Conservation (phyloP, 805 yeast species). For the Candida khao-thaluensis region DNA sequence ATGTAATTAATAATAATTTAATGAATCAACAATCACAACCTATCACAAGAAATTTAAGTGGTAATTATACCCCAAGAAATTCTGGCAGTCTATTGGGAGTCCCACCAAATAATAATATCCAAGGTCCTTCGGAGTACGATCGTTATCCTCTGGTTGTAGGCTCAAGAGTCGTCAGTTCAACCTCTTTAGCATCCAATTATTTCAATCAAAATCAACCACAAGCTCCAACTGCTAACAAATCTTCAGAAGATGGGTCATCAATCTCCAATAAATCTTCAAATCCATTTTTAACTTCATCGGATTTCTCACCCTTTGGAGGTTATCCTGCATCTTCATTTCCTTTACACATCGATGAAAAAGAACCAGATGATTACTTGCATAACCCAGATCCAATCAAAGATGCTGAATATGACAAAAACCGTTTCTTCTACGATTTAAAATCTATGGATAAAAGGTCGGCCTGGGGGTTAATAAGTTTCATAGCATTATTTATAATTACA, state of each 20-base stretch:
- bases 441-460: constrained; percentile 61
- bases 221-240: constrained; percentile 7
- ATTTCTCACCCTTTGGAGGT: constrained; percentile 92
- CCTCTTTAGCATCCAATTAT: constrained; percentile 28
- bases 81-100: constrained; percentile 8
- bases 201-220: constrained; percentile 11
- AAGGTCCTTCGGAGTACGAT: constrained; percentile 59
- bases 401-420: constrained; percentile 74
- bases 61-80: constrained; percentile 6
- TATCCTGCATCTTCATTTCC: constrained; percentile 94
- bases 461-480: constrained; percentile 61
- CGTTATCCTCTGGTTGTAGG: constrained; percentile 65
- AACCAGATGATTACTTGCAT: constrained; percentile 91
- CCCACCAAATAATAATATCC: constrained; percentile 19
- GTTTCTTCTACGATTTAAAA: constrained; percentile 64
- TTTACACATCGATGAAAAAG: constrained; percentile 85
- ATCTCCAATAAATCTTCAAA: constrained; percentile 21
- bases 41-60: constrained; percentile 8
- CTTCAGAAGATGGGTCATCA: constrained; percentile 22
- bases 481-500: constrained; percentile 58
- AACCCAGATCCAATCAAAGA: constrained; percentile 96
- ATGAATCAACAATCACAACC: constrained; percentile 14
- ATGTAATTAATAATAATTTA: constrained; percentile 13
- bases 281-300: constrained; percentile 49
- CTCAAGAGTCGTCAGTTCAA: constrained; percentile 56